A percentile compares a stretch with the other conserved stretches of the same genome.
phyloP scores from a whole-genome alignment of 2,329 filamentous ascomycete species.

The Aplosporella prunicola region DNA sequence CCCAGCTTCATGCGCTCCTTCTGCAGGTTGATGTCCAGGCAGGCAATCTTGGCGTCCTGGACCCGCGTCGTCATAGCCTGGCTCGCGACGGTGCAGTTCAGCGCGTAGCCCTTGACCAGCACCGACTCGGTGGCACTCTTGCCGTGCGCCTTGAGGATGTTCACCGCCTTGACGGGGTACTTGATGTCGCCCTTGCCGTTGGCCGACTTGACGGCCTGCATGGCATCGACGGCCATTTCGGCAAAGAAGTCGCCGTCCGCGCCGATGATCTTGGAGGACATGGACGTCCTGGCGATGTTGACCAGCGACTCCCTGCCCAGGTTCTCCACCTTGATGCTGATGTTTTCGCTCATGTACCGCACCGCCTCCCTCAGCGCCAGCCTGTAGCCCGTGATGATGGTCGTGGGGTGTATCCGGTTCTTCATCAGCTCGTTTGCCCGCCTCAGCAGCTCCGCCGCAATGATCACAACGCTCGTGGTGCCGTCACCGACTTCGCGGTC shows the following conservation, averaged over 20 bases:
- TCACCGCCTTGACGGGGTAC: constrained; percentile 98
- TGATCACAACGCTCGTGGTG: constrained; percentile 94
- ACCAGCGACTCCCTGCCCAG: constrained; percentile 83
- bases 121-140: constrained; percentile 84
- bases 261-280: constrained; percentile 99
- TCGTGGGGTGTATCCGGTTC: constrained; percentile 99
- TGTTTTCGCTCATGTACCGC: constrained; percentile 98
- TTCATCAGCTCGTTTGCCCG: constrained; percentile 97
- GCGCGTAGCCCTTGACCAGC: constrained; percentile 87
- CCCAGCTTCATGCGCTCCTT: constrained; percentile 99
- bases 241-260: constrained; percentile 93
- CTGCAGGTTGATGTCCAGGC: constrained; percentile 95
- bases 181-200: constrained; percentile 87
- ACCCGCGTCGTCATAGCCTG: constrained; percentile 95
- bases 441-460: constrained; percentile 87
- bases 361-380: constrained; percentile 91
- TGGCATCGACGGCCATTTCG: constrained; percentile 94
- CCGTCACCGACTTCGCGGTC: constrained; percentile 98
- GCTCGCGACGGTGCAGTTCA: constrained; percentile 97
- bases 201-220: constrained; percentile 85
- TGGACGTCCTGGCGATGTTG: constrained; percentile 95
- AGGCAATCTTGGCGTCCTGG: constrained; percentile 89
- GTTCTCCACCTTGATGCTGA: constrained; percentile 89
- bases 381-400: constrained; percentile 97
- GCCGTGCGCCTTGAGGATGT: constrained; percentile 95